phyloP scores from a whole-genome alignment of 345 rosid genomes.

The Populus alba region DNA sequence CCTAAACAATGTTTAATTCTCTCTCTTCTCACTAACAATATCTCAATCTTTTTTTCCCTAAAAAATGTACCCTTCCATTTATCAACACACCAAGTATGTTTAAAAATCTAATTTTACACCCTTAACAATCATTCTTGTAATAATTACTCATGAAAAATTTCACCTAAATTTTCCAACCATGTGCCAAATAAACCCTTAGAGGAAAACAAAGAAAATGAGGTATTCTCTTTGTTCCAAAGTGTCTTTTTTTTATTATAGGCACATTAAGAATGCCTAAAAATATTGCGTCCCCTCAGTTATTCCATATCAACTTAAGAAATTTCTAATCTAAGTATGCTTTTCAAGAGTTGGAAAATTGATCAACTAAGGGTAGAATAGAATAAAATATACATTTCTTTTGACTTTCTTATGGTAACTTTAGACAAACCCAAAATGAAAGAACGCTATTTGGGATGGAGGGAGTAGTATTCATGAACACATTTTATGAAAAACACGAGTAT shows the following conservation, averaged over 20 bases:
- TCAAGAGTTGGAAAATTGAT: not conserved
- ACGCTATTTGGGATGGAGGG: not conserved
- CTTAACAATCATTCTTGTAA: not conserved
- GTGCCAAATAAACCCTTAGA: not conserved
- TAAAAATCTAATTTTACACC: not conserved
- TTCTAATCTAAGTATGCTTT: not conserved
- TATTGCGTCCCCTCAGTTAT: not conserved
- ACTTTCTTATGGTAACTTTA: too few relatives aligned
- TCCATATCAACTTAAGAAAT: not conserved
- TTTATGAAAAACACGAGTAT: not conserved
- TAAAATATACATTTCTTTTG: too few relatives aligned
- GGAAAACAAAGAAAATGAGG: not conserved
- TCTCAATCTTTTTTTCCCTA: too few relatives aligned
- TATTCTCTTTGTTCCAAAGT: not conserved
- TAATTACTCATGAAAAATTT: not conserved
- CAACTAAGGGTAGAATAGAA: too few relatives aligned
- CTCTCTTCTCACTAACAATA: not conserved
- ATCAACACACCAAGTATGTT: not conserved
- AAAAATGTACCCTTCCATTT: not conserved
- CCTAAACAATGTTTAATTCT: too few relatives aligned
- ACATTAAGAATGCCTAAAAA: not conserved
- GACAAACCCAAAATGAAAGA: not conserved
- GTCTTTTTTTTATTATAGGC: not conserved
- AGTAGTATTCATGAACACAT: not conserved
- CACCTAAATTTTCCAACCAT: not conserved